Percentiles rank a stretch among this genome's conserved stretches.
Conservation (phyloP, 345 rosid species). For the Viola odorata region DNA sequence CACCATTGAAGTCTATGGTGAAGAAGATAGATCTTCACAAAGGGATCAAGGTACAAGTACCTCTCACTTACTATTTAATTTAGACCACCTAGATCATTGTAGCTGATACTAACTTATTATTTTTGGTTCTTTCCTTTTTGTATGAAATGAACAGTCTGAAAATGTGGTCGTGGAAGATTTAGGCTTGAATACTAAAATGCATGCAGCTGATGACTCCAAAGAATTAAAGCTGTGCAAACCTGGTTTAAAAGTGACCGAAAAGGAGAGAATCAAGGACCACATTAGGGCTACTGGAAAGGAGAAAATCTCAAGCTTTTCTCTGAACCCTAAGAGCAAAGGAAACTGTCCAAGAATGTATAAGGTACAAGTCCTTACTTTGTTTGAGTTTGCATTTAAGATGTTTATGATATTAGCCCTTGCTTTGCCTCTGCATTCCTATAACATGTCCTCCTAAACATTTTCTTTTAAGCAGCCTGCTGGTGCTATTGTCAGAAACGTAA, state of each 20-base stretch:
- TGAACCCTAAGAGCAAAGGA: conserved; percentile 16
- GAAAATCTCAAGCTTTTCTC: conserved; percentile 15
- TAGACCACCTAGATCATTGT: neutral
- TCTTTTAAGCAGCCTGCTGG: conserved; percentile 29
- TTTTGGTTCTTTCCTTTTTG: conserved; percentile 3
- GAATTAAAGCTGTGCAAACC: neutral
- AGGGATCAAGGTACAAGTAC: conserved; percentile 12
- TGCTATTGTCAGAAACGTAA: conserved; percentile 11
- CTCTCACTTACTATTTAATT: conserved; percentile 2
- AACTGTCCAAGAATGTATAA: conserved; percentile 13
- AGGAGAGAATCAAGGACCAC: conserved; percentile 6
- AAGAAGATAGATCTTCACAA: conserved; percentile 15
- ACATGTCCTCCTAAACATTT: conserved; percentile 6
- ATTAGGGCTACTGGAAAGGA: conserved; percentile 13
- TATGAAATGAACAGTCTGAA: conserved; percentile 5
- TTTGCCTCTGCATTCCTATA: neutral
- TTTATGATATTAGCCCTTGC: neutral
- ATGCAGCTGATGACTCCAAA: neutral
- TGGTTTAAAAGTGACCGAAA: conserved; percentile 4
- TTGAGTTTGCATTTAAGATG: neutral
- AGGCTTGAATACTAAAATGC: neutral
- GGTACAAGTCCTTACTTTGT: conserved; percentile 18
- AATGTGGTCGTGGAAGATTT: conserved; percentile 1
- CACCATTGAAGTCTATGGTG: conserved; percentile 18
- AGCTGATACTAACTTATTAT: conserved; percentile 5